A percentile compares a stretch with the other conserved stretches of the same genome.
phyloP scores from a whole-genome alignment of 352 stramenopile species.

The Nothophytophthora sp. region DNA sequence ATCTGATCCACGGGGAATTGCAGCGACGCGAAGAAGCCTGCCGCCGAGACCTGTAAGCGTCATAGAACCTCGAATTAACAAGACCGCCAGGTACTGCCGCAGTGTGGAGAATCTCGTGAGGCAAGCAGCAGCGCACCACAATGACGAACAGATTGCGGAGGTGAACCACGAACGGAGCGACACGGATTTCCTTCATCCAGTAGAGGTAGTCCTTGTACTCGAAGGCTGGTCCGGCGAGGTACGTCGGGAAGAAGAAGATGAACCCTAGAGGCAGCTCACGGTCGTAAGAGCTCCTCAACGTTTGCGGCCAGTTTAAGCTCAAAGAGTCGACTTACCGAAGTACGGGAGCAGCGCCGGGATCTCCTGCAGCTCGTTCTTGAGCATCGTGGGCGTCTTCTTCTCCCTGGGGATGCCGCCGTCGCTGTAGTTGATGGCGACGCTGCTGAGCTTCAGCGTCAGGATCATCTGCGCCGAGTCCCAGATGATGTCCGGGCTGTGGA shows the following conservation, averaged over 20 bases:
- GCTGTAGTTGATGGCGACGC: constrained; percentile 82
- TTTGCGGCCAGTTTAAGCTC: too few relatives aligned
- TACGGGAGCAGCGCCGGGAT: constrained; percentile 69
- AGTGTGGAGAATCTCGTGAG: not conserved
- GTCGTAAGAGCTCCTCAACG: too few relatives aligned
- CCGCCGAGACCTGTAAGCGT: constrained; percentile 51
- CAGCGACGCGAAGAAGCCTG: constrained; percentile 72
- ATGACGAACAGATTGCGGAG: constrained; percentile 76
- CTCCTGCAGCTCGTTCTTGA: constrained; percentile 73
- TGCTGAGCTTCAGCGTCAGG: constrained; percentile 82
- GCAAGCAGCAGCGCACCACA: constrained; percentile 39
- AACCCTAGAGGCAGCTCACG: too few relatives aligned
- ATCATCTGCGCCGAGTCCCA: constrained; percentile 90
- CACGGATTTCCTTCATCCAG: constrained; percentile 75
- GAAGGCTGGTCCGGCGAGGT: constrained; percentile 77
- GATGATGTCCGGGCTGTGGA: constrained; percentile 75
- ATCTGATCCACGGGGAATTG: constrained; percentile 81
- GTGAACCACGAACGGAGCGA: constrained; percentile 66
- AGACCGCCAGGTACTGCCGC: not conserved
- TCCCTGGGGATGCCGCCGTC: constrained; percentile 69
- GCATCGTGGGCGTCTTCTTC: constrained; percentile 71
- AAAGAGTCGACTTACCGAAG: constrained; percentile 74
- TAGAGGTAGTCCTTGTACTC: constrained; percentile 87
- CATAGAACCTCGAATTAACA: not conserved
- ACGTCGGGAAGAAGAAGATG: constrained; percentile 90